phyloP scores from a whole-genome alignment of 1,284 basidiomycete genomes.

The Irpex sp. region DNA sequence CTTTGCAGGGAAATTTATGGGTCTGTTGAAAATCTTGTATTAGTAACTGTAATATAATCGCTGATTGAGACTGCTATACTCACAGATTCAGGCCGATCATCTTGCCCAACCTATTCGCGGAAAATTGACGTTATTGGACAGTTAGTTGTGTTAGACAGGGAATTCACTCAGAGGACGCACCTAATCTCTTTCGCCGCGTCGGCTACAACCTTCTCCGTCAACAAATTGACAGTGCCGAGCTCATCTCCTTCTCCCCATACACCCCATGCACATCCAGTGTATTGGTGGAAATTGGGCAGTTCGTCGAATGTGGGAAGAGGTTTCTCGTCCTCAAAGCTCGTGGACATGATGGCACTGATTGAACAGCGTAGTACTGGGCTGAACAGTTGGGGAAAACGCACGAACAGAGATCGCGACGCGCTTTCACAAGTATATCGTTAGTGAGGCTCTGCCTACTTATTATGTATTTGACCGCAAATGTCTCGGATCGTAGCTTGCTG shows the following conservation, averaged over 20 bases:
- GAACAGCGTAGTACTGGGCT: no score
- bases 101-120: not conserved
- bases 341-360: no score
- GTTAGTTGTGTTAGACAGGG: not conserved
- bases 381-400: no score
- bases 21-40: constrained; percentile 37
- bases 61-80: not conserved
- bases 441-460: not conserved
- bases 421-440: no score
- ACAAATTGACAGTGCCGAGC: constrained; percentile 67
- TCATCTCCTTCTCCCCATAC: constrained; percentile 74
- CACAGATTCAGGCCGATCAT: not conserved
- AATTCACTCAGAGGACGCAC: constrained; percentile 30
- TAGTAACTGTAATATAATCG: not conserved
- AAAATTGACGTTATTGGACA: not conserved
- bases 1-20: constrained; percentile 63
- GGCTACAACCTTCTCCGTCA: constrained; percentile 63
- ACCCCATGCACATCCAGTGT: constrained; percentile 66
- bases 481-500: not conserved
- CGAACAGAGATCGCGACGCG: no score
- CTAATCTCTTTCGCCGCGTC: constrained; percentile 59
- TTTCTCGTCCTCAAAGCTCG: not conserved
- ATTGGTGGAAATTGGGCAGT: constrained; percentile 53
- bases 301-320: constrained; percentile 60
- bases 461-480: no score